These are phyloP conservation scores for Penstemon davidsonii DNA, from an alignment of 257 asterid genomes.

Conservation along the genomic window DNA sequence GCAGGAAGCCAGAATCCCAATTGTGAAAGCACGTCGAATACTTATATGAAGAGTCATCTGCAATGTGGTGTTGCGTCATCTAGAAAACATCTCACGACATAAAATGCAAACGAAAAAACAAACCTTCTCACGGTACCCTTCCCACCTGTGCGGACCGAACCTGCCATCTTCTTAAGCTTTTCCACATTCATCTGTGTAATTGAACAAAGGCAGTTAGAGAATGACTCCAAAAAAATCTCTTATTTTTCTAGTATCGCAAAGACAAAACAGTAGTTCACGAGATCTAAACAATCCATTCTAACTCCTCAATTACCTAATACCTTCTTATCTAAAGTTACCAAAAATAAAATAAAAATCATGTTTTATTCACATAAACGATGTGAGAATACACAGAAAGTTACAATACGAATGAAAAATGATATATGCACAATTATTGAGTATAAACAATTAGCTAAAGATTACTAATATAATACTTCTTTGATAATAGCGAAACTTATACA, in stretches of 20 bases:
- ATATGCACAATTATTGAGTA: too few relatives aligned
- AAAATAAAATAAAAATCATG: background rate
- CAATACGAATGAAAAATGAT: background rate
- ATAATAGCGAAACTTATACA: too few relatives aligned
- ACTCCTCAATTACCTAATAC: too few relatives aligned
- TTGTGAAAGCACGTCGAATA: background rate
- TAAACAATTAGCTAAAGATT: too few relatives aligned
- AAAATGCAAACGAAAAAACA: background rate
- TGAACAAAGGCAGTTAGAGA: background rate
- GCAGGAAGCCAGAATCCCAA: background rate
- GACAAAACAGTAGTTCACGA: too few relatives aligned
- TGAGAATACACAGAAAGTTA: background rate
- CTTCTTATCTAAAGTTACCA: too few relatives aligned
- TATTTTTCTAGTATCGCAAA: background rate
- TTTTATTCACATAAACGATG: too few relatives aligned
- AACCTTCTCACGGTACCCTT: slow-evolving; percentile 78
- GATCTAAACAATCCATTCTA: too few relatives aligned
- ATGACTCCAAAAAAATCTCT: background rate
- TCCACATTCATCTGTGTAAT: slow-evolving; percentile 72
- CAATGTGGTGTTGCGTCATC: background rate
- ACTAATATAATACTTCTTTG: too few relatives aligned
- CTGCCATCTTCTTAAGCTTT: slow-evolving; percentile 69
- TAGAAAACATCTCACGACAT: background rate
- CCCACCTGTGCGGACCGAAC: slow-evolving; percentile 77
- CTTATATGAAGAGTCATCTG: background rate